These are phyloP conservation scores for Candida maesae DNA, from an alignment of 805 yeast genomes.

Conservation along the genomic window DNA sequence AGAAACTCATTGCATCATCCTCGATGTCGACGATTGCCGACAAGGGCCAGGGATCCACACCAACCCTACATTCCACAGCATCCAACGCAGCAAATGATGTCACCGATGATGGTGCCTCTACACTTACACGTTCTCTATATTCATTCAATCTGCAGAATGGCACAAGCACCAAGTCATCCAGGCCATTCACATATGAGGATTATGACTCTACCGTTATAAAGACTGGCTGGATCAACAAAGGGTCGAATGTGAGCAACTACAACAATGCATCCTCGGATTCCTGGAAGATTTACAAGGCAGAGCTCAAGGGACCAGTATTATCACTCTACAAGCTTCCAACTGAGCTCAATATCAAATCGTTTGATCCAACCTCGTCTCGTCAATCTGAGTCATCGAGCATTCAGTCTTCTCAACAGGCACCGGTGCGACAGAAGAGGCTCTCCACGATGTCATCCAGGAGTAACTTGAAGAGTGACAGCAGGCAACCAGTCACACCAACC, in stretches of 20 bases:
- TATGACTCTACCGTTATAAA: conserved; percentile 41
- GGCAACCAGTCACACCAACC: conserved; percentile 15
- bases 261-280: conserved; percentile 21
- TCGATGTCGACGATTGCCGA: conserved; percentile 10
- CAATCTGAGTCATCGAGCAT: conserved; percentile 3
- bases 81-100: conserved; percentile 9
- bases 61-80: not conserved
- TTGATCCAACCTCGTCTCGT: conserved; percentile 29
- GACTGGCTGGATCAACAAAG: conserved; percentile 59
- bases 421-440: conserved; percentile 26
- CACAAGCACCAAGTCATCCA: conserved; percentile 7
- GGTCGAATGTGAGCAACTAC: conserved; percentile 30
- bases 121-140: conserved; percentile 12
- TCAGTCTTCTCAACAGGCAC: not conserved
- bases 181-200: conserved; percentile 28
- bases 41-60: not conserved
- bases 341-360: conserved; percentile 41
- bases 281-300: conserved; percentile 54
- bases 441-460: conserved; percentile 23
- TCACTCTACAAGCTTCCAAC: conserved; percentile 56
- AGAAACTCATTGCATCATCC: not conserved
- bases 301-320: conserved; percentile 64
- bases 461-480: conserved; percentile 15
- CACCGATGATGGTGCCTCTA: conserved; percentile 7
- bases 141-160: conserved; percentile 11